A percentile compares a stretch with the other conserved stretches of the same genome.
Conservation (phyloP, 2,329 filamentous ascomycete genomes). For the Diplocarpon rosae region DNA sequence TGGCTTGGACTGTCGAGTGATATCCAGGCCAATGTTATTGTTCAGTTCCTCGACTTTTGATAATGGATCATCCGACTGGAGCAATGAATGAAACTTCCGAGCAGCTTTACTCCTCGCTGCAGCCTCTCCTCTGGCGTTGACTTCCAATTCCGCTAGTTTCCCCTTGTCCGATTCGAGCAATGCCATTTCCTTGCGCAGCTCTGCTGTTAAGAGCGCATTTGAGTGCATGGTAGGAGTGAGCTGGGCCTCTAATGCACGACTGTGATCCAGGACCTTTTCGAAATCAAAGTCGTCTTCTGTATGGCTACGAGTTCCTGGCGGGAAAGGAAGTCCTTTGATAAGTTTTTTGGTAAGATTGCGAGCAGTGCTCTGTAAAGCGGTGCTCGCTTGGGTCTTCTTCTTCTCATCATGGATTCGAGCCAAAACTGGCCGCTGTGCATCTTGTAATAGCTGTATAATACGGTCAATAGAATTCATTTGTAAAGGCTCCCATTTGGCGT, state of each 20-base stretch:
- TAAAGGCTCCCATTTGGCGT: constrained; percentile 56
- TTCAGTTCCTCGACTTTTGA: constrained; percentile 8
- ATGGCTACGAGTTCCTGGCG: constrained; percentile 39
- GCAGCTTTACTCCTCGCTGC: constrained; percentile 37
- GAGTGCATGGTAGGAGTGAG: constrained; percentile 53
- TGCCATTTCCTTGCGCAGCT: constrained; percentile 45
- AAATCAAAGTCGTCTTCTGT: constrained; percentile 53
- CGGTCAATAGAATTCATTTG: constrained; percentile 42
- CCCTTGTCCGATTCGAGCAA: constrained; percentile 46
- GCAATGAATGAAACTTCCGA: constrained; percentile 25
- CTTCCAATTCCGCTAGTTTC: constrained; percentile 38
- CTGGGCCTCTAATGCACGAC: constrained; percentile 42
- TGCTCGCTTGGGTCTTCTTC: constrained; percentile 36
- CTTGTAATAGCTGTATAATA: constrained; percentile 43
- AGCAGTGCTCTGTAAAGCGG: constrained; percentile 42
- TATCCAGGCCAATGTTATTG: constrained; percentile 13
- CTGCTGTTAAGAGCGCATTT: constrained; percentile 46
- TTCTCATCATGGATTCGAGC: constrained; percentile 38
- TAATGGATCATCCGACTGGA: constrained; percentile 14
- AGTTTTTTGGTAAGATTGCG: constrained; percentile 47
- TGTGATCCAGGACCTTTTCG: constrained; percentile 52
- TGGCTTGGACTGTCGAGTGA: background rate
- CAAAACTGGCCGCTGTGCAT: constrained; percentile 51
- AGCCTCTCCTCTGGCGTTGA: constrained; percentile 44
- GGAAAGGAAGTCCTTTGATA: constrained; percentile 53